Evolutionary conservation across 345 rosid species (phyloP).

Genomic region (Dimocarpus longan): DNA sequence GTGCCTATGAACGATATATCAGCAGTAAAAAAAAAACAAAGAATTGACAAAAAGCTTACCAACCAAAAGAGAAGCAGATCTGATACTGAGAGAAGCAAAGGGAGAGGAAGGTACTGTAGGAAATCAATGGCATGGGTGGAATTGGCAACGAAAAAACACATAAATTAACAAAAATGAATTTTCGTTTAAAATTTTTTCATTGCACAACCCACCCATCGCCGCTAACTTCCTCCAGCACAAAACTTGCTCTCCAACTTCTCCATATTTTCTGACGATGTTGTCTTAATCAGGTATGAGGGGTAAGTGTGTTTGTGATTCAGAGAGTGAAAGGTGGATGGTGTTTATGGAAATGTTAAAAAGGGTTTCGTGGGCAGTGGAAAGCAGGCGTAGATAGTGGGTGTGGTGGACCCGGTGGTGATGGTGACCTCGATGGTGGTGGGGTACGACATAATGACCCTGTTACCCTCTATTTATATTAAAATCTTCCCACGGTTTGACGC

Average conservation of each 20-base stretch:
- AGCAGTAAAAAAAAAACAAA: too few relatives aligned
- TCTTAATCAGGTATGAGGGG: not conserved
- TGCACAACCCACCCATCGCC: constrained; percentile 8
- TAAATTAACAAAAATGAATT: not conserved
- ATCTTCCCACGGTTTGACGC: too few relatives aligned
- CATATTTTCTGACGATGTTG: too few relatives aligned
- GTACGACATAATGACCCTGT: too few relatives aligned
- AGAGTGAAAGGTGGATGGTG: too few relatives aligned
- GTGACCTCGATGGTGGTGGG: too few relatives aligned
- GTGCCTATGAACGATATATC: not conserved
- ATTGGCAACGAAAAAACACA: constrained; percentile 14
- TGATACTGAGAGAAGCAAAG: not conserved
- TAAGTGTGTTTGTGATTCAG: too few relatives aligned
- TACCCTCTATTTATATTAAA: too few relatives aligned
- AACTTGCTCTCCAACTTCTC: constrained; percentile 10
- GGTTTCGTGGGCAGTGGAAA: too few relatives aligned
- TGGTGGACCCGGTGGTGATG: too few relatives aligned
- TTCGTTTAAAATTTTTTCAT: not conserved
- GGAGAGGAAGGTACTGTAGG: constrained; percentile 22
- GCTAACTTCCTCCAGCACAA: not conserved
- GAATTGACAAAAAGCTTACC: not conserved
- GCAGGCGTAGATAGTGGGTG: too few relatives aligned
- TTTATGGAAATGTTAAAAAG: too few relatives aligned
- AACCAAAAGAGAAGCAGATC: not conserved
- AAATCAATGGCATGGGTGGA: constrained; percentile 27